Evolutionary conservation across 2,329 filamentous ascomycete species (phyloP), one percentile per base, ranked within the genome.

Genomic region (Fusarium verticillioides): DNA sequence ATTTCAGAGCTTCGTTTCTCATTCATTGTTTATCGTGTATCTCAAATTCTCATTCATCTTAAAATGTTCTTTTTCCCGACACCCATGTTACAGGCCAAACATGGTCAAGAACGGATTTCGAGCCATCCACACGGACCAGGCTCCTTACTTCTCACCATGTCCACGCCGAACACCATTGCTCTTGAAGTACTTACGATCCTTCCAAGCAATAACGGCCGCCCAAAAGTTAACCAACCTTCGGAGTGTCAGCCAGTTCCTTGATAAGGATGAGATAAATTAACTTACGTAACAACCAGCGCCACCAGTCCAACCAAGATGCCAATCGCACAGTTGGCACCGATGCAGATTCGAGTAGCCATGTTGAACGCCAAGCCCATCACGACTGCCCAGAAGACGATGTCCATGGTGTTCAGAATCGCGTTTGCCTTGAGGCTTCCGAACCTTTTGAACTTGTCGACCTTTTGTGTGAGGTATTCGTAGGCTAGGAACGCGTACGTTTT

Each of bases 361-460:
- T 63, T 70, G 3, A 78, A 72, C 0, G 67, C 66, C n/a, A 80
- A 37, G 3, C 78, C 72, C 32, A 77, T 54, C 2, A 80, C 76
- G 1, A 74, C 78, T 49, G 67, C 66, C 78, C 78, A 79, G 32
- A 79, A 79, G 12, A 77, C 18, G 3, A 77, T 70, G 32, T 79
- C 78, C 13, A 78, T 49, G 1, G 73, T 72, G 60, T 78, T 78
- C 21, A 78, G 60, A 2, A 79, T 64, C 0, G 72, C 66, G 18
- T 76, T 74, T 7, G 77, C 71, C 12, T 78, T 78, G 3, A 77
- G 60, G 16, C 73, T 78, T 11, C 54, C 65, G 60, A 70, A 78
- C 40, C 62, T 67, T n/a, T 61, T 66, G 36, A 78, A 62, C 2
- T 30, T 54, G 2, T 60, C 43, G 6, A 83, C 79, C 39, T 83